Percentiles rank a stretch among this genome's conserved stretches.
Conservation (phyloP, 179 eudicot genomes). For the Spinacia oleracea region DNA sequence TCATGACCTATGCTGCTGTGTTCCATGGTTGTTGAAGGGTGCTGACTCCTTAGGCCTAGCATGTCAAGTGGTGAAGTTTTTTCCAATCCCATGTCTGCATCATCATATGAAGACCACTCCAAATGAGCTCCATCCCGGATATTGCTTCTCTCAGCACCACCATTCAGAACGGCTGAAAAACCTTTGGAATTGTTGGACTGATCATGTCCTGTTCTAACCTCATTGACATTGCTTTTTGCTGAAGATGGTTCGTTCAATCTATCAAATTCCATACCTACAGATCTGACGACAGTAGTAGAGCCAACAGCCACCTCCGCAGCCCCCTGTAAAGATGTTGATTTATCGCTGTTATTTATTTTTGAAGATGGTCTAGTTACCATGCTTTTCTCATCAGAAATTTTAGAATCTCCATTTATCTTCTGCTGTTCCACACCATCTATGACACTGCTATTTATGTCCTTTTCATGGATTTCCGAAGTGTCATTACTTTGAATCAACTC, state of each 20-base stretch:
- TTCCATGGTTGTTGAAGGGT: conserved; percentile 15
- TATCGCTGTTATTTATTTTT: conserved; percentile 9
- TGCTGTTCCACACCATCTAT: conserved; percentile 14
- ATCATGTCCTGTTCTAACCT: conserved; percentile 8
- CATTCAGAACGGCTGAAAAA: background rate
- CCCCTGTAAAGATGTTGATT: conserved; percentile 4
- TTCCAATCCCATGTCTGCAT: conserved; percentile 15
- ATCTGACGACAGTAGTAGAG: background rate
- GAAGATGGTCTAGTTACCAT: conserved; percentile 19
- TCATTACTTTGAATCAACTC: conserved; percentile 36
- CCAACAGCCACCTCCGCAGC: background rate
- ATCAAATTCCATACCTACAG: conserved; percentile 16
- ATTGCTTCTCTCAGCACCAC: background rate
- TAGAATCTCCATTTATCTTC: conserved; percentile 28
- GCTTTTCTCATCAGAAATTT: conserved; percentile 17
- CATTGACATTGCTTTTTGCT: conserved; percentile 1
- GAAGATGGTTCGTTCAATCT: conserved; percentile 11
- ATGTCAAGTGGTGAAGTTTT: conserved; percentile 9
- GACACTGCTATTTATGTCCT: conserved; percentile 22
- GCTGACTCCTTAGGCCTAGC: conserved; percentile 3
- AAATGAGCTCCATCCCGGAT: background rate
- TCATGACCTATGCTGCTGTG: conserved; percentile 22
- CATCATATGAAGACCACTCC: conserved; percentile 3
- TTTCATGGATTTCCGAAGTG: conserved; percentile 20
- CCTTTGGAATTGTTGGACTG: background rate